Conservation (phyloP, 139 green algal genomes). For the Gonium pectorale region DNA sequence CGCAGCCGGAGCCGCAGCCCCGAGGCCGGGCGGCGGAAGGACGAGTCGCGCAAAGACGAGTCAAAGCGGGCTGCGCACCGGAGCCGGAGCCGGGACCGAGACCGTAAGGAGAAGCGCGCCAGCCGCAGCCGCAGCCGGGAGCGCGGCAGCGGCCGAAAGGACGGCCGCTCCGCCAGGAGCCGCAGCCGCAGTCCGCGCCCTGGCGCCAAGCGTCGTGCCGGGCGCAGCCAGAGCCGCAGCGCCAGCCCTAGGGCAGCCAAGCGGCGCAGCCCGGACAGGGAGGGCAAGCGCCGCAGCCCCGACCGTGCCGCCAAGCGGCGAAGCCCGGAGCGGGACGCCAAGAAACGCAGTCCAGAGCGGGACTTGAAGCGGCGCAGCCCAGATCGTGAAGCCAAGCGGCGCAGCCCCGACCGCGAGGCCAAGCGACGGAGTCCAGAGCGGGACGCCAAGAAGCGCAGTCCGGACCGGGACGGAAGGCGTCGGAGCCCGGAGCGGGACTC, state of each 20-base stretch:
- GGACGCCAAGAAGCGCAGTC: no score
- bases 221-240: background rate
- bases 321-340: background rate
- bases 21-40: background rate
- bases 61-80: background rate
- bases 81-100: background rate
- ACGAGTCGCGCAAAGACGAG: no score
- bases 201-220: background rate
- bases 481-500: no score
- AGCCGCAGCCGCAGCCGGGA: background rate
- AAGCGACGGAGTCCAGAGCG: background rate
- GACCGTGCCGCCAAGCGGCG: no score
- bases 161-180: conserved; percentile 1
- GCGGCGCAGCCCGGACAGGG: no score
- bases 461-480: no score
- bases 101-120: background rate
- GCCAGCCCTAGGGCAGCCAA: no score
- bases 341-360: background rate
- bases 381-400: background rate
- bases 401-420: conserved; percentile 1
- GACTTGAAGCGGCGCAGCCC: background rate
- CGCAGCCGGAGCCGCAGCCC: conserved; percentile 36
- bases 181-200: background rate
- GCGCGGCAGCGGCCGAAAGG: background rate
- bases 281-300: no score